Evolutionary conservation across 805 yeast species (phyloP), one percentile per base, ranked within the genome.

Genomic region (Pichia pseudocactophila): DNA sequence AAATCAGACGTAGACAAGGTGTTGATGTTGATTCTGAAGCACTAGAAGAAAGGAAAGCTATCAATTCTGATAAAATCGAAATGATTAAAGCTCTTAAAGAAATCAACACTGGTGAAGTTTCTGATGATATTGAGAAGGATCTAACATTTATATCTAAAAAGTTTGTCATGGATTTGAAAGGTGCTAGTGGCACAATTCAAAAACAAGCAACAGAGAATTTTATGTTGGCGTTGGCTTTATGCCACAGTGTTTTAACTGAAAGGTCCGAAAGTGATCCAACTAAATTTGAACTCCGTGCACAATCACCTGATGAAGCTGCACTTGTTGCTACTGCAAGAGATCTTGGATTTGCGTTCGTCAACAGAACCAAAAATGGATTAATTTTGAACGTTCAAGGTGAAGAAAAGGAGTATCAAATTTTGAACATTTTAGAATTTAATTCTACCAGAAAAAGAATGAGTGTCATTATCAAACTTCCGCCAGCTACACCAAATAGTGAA

Each of bases 371-470:
- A 55, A 69, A 70, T 38, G 92, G 90, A 44, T 56, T 81, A 16
- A 62, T 82, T 38, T 67, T 84, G 36, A 77, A 78, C 42, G 77
- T 78, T 31, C 87, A 81, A 59, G 92, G 92, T 46, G 71, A 68
- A 38, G 69, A 71, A 46, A 78, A 79, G 54, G 89, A 83, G 50
- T 82, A 76, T 57, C 85, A 82, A 55, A 68, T 84, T 27, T 61
- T 84, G 46, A 83, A 82, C 53, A 72, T 79, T 17, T 61, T 84
- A 49, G 92, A 83, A 54, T 84, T 84, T 62, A 84, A 84, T 53
- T 83, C 92, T 7, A 81, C 92, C 0, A 76, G 94, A 67, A 83
- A 83, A 65, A 78, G 94, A 70, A 83, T 83, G 94, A 80, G 89
- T 70, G 82, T 84, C 13, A 79, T 83, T 49, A 70, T 83, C 31